Conservation (phyloP, 495 filamentous ascomycete genomes). For the Talaromyces wortmannii region DNA sequence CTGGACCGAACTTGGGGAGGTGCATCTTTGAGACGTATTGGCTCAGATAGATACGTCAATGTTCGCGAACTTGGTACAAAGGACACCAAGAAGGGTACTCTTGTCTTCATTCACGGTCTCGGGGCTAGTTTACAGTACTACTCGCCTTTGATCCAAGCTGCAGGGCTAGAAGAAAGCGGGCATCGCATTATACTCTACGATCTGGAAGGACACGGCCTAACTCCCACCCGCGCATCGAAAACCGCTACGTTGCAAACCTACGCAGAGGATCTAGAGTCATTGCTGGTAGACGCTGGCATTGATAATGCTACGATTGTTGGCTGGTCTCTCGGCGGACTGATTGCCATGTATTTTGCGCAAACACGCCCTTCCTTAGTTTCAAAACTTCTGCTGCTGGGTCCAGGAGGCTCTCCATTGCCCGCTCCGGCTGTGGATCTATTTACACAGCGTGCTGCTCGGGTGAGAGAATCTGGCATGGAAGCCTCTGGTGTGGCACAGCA, state of each 20-base stretch:
- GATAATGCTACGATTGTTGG: conserved; percentile 26
- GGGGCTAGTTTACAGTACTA: conserved; percentile 36
- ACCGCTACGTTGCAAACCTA: conserved; percentile 32
- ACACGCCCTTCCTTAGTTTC: conserved; percentile 26
- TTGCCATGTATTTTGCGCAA: conserved; percentile 32
- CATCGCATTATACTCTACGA: conserved; percentile 36
- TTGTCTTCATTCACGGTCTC: conserved; percentile 47
- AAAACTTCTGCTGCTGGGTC: conserved; percentile 35
- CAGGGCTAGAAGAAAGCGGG: conserved; percentile 17
- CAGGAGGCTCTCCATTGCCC: conserved; percentile 30
- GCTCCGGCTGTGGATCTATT: conserved; percentile 16
- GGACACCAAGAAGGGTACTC: conserved; percentile 12
- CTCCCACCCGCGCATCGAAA: conserved; percentile 34
- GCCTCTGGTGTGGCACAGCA: conserved; percentile 22
- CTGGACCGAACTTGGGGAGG: conserved; percentile 16
- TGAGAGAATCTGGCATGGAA: conserved; percentile 33
- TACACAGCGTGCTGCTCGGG: conserved; percentile 25
- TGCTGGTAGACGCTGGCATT: conserved; percentile 10
- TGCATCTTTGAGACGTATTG: conserved; percentile 30
- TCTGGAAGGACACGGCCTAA: conserved; percentile 49
- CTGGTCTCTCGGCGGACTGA: conserved; percentile 38
- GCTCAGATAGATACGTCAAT: conserved; percentile 31
- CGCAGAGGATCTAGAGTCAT: conserved; percentile 35
- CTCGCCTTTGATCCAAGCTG: conserved; percentile 27
- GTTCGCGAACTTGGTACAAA: conserved; percentile 18